phyloP scores from a whole-genome alignment of 208 protist species.

The Endotrypanum monterogeii region DNA sequence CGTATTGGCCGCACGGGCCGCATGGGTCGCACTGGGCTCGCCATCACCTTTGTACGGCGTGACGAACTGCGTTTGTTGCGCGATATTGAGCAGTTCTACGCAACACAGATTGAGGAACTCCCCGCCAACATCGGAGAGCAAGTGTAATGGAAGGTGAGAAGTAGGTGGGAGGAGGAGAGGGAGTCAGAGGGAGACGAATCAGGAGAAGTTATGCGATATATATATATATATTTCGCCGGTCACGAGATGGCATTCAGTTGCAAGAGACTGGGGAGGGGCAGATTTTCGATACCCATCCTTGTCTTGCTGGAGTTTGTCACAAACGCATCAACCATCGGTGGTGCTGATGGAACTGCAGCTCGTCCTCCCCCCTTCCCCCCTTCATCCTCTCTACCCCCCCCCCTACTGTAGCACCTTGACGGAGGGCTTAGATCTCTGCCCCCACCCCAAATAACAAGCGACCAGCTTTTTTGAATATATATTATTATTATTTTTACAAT shows the following conservation, averaged over 20 bases:
- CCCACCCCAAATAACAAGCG: too few relatives aligned
- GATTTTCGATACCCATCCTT: background rate
- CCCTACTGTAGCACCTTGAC: background rate
- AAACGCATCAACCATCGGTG: background rate
- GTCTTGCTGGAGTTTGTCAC: background rate
- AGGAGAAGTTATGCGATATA: too few relatives aligned
- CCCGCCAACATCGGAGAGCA: constrained; percentile 82
- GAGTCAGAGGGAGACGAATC: too few relatives aligned
- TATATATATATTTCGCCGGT: too few relatives aligned
- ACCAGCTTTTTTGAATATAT: background rate
- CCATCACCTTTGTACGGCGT: constrained; percentile 98
- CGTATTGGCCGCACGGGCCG: constrained; percentile 97
- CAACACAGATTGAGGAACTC: constrained; percentile 97
- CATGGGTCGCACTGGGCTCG: constrained; percentile 98
- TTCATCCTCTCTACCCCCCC: too few relatives aligned
- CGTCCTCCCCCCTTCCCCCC: too few relatives aligned
- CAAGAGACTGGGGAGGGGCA: background rate
- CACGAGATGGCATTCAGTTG: too few relatives aligned
- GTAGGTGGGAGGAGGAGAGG: background rate
- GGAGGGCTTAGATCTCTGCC: background rate
- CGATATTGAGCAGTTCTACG: constrained; percentile 98
- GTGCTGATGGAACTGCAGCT: background rate
- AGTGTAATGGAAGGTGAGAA: constrained; percentile 31
- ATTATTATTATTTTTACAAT: background rate
- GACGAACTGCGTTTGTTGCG: constrained; percentile 92